These are phyloP conservation scores for Collariella sp. DNA, from an alignment of 495 filamentous ascomycete genomes.

Conservation along the genomic window DNA sequence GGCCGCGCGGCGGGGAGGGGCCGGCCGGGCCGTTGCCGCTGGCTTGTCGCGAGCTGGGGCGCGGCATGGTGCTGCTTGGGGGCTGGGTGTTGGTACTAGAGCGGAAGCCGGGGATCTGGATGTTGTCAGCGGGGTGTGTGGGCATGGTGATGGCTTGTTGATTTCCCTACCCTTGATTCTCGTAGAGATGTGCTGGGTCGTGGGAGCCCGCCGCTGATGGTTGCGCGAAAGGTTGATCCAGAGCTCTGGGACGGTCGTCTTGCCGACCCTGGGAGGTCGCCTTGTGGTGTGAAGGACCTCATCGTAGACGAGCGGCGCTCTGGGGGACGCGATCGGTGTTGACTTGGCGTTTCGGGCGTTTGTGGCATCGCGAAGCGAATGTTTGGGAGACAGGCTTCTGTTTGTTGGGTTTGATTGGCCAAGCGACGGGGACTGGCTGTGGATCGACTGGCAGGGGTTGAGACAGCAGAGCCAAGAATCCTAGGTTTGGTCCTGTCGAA, in stretches of 20 bases:
- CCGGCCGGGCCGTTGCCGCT: conserved; percentile 13
- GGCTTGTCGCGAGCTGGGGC: conserved; percentile 31
- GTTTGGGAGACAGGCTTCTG: conserved; percentile 4
- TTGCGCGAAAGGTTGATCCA: conserved; percentile 29
- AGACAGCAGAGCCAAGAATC: neutral
- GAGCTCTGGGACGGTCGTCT: conserved; percentile 19
- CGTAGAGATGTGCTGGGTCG: conserved; percentile 24
- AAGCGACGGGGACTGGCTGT: too few relatives aligned
- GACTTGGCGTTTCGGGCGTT: conserved; percentile 10
- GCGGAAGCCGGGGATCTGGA: conserved; percentile 18
- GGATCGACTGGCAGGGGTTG: neutral
- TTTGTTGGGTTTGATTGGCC: conserved; percentile 9
- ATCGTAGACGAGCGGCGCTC: conserved; percentile 10
- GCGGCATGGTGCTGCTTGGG: conserved; percentile 24
- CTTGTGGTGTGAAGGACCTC: conserved; percentile 26
- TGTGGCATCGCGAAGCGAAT: conserved; percentile 10
- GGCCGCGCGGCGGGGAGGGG: conserved; percentile 28
- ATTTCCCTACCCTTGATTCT: conserved; percentile 35
- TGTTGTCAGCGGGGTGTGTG: conserved; percentile 1
- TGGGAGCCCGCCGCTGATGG: conserved; percentile 26
- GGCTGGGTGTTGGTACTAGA: conserved; percentile 41
- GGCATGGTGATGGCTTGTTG: conserved; percentile 13
- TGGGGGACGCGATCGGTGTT: conserved; percentile 10
- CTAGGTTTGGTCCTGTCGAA: neutral
- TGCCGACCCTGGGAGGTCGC: conserved; percentile 22